These are phyloP conservation scores for Chalaropsis thielavioides DNA, from an alignment of 2,329 filamentous ascomycete species.

Conservation along the genomic window DNA sequence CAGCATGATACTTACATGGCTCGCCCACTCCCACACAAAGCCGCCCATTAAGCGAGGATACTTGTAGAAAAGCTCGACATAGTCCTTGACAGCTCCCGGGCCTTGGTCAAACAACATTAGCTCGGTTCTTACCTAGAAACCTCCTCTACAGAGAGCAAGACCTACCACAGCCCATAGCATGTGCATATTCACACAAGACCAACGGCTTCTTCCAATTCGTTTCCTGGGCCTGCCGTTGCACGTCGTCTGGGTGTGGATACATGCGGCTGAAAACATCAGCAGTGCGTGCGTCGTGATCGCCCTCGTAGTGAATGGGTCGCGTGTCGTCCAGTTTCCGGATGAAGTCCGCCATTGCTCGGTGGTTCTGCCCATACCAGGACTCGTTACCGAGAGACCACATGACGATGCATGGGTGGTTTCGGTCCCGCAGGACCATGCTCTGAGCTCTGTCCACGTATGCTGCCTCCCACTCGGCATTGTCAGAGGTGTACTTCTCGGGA, in stretches of 20 bases:
- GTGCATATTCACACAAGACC: slow-evolving; percentile 40
- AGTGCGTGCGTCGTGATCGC: slow-evolving; percentile 40
- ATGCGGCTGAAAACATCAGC: slow-evolving; percentile 52
- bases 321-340: slow-evolving; percentile 42
- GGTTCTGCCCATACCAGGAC: slow-evolving; percentile 54
- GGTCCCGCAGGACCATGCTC: slow-evolving; percentile 46
- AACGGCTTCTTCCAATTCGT: slow-evolving; percentile 38
- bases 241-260: slow-evolving; percentile 42
- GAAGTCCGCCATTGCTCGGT: slow-evolving; percentile 51
- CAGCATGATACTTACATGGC: slow-evolving; percentile 30
- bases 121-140: not conserved
- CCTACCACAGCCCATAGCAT: slow-evolving; percentile 44
- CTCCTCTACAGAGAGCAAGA: not conserved
- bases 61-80: slow-evolving; percentile 49
- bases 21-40: slow-evolving; percentile 51
- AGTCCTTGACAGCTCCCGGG: slow-evolving; percentile 51
- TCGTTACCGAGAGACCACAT: slow-evolving; percentile 63
- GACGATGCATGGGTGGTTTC: slow-evolving; percentile 49
- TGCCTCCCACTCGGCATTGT: slow-evolving; percentile 46
- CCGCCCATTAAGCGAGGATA: slow-evolving; percentile 42
- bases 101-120: not conserved
- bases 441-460: slow-evolving; percentile 53
- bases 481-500: slow-evolving; percentile 34
- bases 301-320: slow-evolving; percentile 52
- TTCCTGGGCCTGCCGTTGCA: slow-evolving; percentile 28